Conservation (phyloP, 352 stramenopile genomes). For the Blastocystis sp. region DNA sequence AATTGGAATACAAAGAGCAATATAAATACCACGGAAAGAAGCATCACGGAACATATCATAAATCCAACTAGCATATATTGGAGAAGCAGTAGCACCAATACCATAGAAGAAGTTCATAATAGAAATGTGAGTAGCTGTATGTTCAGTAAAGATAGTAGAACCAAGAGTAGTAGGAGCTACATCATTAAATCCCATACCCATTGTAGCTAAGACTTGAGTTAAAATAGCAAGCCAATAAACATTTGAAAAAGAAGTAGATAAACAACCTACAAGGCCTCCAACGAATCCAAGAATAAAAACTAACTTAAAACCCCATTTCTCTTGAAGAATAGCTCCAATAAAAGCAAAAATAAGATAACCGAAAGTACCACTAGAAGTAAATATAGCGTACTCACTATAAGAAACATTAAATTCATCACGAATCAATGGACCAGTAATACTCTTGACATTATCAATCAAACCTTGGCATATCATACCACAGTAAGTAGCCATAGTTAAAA, state of each 20-base stretch:
- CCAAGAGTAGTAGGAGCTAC: slow-evolving; percentile 12
- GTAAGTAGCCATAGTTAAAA: slow-evolving; percentile 20
- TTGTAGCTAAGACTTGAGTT: slow-evolving; percentile 21
- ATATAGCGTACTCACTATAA: slow-evolving; percentile 15
- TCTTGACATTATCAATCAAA: slow-evolving; percentile 27
- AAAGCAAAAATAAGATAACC: too few relatives aligned
- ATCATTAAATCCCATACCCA: slow-evolving; percentile 25
- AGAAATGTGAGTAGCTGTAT: slow-evolving; percentile 28
- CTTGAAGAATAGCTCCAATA: too few relatives aligned
- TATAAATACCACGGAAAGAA: slow-evolving; percentile 24
- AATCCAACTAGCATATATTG: slow-evolving; percentile 15
- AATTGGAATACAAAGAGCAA: slow-evolving; percentile 8
- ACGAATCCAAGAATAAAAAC: too few relatives aligned
- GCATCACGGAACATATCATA: slow-evolving; percentile 13
- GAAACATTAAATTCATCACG: slow-evolving; percentile 3
- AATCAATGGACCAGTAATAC: slow-evolving; percentile 29
- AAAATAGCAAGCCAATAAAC: slow-evolving; percentile 8
- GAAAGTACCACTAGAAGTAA: slow-evolving; percentile 27
- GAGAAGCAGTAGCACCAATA: slow-evolving; percentile 19
- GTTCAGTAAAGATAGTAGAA: slow-evolving; percentile 27
- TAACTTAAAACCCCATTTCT: too few relatives aligned
- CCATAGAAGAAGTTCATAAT: slow-evolving; percentile 32
- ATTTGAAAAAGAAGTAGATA: background rate
- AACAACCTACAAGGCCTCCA: slow-evolving; percentile 11
- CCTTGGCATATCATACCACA: slow-evolving; percentile 21